Evolutionary conservation across 2,329 filamentous ascomycete genomes (phyloP).

Genomic region (Ophiostoma triangulosporum): DNA sequence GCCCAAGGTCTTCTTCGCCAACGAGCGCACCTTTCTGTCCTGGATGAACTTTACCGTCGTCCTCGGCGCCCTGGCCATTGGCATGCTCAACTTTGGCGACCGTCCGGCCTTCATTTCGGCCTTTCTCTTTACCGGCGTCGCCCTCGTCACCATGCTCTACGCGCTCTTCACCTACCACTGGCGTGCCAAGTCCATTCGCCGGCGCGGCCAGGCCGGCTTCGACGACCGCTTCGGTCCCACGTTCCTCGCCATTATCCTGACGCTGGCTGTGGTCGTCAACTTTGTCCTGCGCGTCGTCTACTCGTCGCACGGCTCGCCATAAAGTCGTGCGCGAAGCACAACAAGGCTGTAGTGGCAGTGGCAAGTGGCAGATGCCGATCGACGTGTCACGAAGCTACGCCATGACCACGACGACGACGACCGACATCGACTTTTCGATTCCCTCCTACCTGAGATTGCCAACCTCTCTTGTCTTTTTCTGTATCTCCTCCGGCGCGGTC

Average conservation of each 20-base stretch:
- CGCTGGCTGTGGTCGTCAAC: conserved; percentile 88
- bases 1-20: conserved; percentile 99
- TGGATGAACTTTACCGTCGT: conserved; percentile 99
- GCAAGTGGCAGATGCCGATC: too few species aligned
- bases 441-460: too few species aligned
- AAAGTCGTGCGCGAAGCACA: neutral
- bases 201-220: conserved; percentile 86
- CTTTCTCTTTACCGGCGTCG: conserved; percentile 84
- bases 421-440: too few species aligned
- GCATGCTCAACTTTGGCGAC: conserved; percentile 97
- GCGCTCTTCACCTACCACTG: conserved; percentile 93
- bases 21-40: conserved; percentile 96
- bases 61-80: conserved; percentile 88
- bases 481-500: too few species aligned
- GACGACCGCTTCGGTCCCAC: conserved; percentile 94
- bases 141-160: conserved; percentile 91
- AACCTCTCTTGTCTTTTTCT: too few species aligned
- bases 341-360: neutral
- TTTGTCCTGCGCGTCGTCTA: conserved; percentile 68
- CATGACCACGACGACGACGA: too few species aligned
- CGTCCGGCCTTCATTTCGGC: conserved; percentile 86
- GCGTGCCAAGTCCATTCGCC: conserved; percentile 83
- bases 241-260: conserved; percentile 70
- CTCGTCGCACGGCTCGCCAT: conserved; percentile 8
- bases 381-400: too few species aligned